Evolutionary conservation across 768 basidiomycete genomes (phyloP).

Genomic region (Amylocystis lapponica): DNA sequence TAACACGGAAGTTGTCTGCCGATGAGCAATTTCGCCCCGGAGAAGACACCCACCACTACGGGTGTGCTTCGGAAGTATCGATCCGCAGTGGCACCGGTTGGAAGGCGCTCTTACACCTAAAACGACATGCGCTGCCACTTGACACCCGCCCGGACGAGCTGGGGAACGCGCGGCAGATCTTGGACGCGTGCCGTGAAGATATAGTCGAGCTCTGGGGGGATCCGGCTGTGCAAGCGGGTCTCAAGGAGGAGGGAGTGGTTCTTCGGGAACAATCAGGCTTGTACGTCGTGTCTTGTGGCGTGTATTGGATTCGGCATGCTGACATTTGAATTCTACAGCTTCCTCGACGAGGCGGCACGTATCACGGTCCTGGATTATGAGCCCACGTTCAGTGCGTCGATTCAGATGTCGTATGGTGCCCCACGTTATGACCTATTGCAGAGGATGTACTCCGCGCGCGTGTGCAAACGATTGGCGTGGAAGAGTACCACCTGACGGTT

Average conservation of each 20-base stretch:
- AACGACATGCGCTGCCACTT: conserved; percentile 2
- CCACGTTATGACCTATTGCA: conserved; percentile 13
- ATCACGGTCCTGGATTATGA: conserved; percentile 45
- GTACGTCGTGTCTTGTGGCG: conserved; percentile 33
- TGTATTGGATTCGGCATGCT: neutral
- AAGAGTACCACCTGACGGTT: conserved; percentile 52
- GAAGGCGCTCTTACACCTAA: conserved; percentile 36
- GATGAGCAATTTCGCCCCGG: conserved; percentile 15
- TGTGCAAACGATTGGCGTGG: conserved; percentile 57
- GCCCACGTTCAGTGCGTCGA: conserved; percentile 30
- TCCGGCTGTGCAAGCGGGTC: conserved; percentile 34
- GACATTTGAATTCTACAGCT: conserved; percentile 32
- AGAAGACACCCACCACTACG: conserved; percentile 19
- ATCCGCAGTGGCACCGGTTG: conserved; percentile 43
- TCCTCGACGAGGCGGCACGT: conserved; percentile 49
- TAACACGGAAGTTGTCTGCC: conserved; percentile 39
- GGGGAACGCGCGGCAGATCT: conserved; percentile 37
- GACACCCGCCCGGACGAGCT: conserved; percentile 29
- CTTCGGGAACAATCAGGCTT: conserved; percentile 58
- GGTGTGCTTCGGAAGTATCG: conserved; percentile 42
- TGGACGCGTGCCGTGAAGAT: conserved; percentile 49
- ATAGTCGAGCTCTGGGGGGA: conserved; percentile 52
- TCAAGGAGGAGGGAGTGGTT: conserved; percentile 38
- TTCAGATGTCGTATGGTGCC: neutral
- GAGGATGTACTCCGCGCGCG: conserved; percentile 63